Base-by-base conservation (phyloP, 1,284 basidiomycete species). In the Puccinia novopanici region DNA sequence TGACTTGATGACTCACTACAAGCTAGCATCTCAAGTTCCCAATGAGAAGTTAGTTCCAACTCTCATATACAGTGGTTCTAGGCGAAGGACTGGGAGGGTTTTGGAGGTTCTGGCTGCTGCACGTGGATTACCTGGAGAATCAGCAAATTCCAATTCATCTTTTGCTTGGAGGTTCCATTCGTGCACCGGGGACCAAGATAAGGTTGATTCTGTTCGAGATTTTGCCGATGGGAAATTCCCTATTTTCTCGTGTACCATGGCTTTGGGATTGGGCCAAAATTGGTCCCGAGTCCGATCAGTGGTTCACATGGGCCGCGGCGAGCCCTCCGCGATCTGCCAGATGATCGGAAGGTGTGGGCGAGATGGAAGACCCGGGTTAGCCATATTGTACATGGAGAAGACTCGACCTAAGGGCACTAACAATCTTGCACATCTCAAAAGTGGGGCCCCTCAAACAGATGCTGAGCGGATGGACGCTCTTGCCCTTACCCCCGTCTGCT, bases 231-330 rank as follows among this genome's bases (percentile, higher is more conserved):
- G n/a, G n/a, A n/a, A n/a, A n/a, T n/a, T n/a, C n/a, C n/a, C n/a
- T n/a, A n/a, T n/a, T n/a, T n/a, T n/a, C n/a, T n/a, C n/a, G n/a
- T n/a, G n/a, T n/a, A n/a, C n/a, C n/a, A n/a, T n/a, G n/a, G n/a
- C n/a, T n/a, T n/a, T 71, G 19, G 68, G 68, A 34, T 24, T 71
- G 30, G 68, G 45, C 17, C 68, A 71, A 34, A 71, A 71, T 17
- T 71, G 68, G 68, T 52, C 50, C 17, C 40, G 19, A 22, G 48
- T 52, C n/a, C 22, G 30, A 6, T 13, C 3, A 19, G 68, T 71
- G 19, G 34, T 71, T 27, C 22, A 24, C 45, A 45, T 71, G 68
- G 68, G 68, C 6, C 57, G 34, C 5, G 57, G 57, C 8, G 24
- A 61, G 10, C 57, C 57, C 12, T 30, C 12, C 8, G 5, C 24